Percentiles rank a stretch among this genome's conserved stretches.
These are phyloP conservation scores for Salvia splendens DNA, from an alignment of 257 asterid genomes.

Conservation along the genomic window DNA sequence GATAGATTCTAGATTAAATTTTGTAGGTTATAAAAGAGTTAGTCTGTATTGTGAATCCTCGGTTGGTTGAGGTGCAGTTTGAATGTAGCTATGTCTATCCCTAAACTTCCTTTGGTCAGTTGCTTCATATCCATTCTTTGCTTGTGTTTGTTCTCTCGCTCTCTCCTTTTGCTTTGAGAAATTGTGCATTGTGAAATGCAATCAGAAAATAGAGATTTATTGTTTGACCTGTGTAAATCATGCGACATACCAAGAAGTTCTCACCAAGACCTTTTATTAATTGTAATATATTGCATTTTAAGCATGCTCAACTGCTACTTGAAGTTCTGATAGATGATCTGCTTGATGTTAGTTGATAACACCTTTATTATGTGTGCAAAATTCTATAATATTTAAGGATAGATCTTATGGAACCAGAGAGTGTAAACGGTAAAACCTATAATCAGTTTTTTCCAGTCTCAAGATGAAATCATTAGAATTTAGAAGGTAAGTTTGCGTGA, in stretches of 20 bases:
- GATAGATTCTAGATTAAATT: constrained; percentile 8
- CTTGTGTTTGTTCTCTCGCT: neutral
- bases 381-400: neutral
- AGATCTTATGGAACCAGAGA: neutral
- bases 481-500: neutral
- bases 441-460: neutral
- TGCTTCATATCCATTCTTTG: neutral
- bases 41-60: neutral
- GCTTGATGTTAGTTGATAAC: neutral
- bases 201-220: neutral
- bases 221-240: neutral
- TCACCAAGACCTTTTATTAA: neutral
- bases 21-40: neutral
- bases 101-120: neutral
- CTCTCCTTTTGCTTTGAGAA: too few species aligned
- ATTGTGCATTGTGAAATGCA: neutral
- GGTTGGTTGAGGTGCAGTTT: neutral
- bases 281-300: neutral
- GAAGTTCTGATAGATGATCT: constrained; percentile 6
- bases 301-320: neutral
- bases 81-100: neutral
- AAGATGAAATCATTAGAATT: neutral
- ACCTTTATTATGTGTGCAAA: neutral
- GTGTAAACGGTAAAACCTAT: neutral
- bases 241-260: neutral